Base-by-base conservation (phyloP, 306 rosid genomes). In the Mucuna pruriens region DNA sequence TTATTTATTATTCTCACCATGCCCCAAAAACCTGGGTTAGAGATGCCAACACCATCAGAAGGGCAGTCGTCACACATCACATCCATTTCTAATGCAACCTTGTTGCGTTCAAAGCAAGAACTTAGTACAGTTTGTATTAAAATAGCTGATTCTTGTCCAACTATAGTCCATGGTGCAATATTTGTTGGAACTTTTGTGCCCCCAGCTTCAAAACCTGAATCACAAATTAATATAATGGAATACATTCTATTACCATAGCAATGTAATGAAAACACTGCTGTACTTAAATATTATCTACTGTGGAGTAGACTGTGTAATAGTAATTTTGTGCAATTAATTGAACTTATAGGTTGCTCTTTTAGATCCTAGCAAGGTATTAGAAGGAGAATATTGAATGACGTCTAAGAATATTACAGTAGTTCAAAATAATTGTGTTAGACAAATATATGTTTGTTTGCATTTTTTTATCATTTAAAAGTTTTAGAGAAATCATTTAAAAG, bases 131-230 rank as follows among this genome's bases (percentile, higher is more conserved):
- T 91, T n/a, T 86, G 86, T 10, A 91, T 80, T 31, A 29, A 17
- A 80, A 90, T 16, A 7, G 63, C 68, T 51, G 92, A 74, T 62
- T 90, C 94, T 52, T 80, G 16, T 57, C 98, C 98, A 72, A 94
- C 84, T 39, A 88, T 84, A 20, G 88, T 69, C 97, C 97, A 94
- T 15, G 95, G 98, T 19, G 61, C 83, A 71, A 91, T 91, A 85
- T 92, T 84, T 71, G 97, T 91, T 52, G 97, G 94, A 81, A 61
- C 46, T 26, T 52, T 72, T 16, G 81, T 87, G 52, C 94, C 98
- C 61, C 98, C 98, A 16, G 97, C 91, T 88, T 94, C 98, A 82
- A 94, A 94, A 64, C 98, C 98, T 94, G 88, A 60, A 83, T 45
- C 20, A 62, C 12, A 71, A 76, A 57, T 75, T 34, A 49, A 67